phyloP scores from a whole-genome alignment of 345 rosid genomes.

The Anastatica hierochuntica region DNA sequence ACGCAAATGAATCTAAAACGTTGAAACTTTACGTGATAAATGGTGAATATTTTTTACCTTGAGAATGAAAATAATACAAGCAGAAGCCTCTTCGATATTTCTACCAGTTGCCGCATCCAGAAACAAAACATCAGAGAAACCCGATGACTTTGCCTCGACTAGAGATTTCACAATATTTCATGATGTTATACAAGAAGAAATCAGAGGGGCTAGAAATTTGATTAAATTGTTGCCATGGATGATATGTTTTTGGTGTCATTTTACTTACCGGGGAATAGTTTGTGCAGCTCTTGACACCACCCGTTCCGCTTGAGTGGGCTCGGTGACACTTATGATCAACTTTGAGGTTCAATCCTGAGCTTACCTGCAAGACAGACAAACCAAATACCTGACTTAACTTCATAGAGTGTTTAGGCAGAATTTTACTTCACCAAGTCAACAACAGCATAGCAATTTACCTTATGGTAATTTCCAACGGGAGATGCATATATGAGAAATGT shows the following conservation, averaged over 20 bases:
- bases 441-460: too few relatives aligned
- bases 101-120: slow-evolving; percentile 47
- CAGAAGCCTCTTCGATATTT: slow-evolving; percentile 54
- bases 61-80: slow-evolving; percentile 46
- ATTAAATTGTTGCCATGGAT: slow-evolving; percentile 11
- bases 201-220: slow-evolving; percentile 27
- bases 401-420: too few relatives aligned
- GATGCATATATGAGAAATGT: slow-evolving; percentile 39
- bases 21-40: too few relatives aligned
- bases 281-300: slow-evolving; percentile 46
- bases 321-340: slow-evolving; percentile 41
- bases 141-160: slow-evolving; percentile 45
- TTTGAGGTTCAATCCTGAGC: slow-evolving; percentile 27
- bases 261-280: slow-evolving; percentile 52
- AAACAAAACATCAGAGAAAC: slow-evolving; percentile 49
- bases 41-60: slow-evolving; percentile 30
- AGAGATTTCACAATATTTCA: slow-evolving; percentile 35
- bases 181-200: not conserved
- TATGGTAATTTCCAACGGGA: slow-evolving; percentile 43
- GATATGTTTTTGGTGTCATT: too few relatives aligned
- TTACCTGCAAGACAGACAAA: slow-evolving; percentile 16
- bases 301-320: slow-evolving; percentile 52
- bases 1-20: too few relatives aligned
- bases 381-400: too few relatives aligned
- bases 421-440: too few relatives aligned